Percentiles rank a stretch among this genome's conserved stretches.
Evolutionary conservation across 2,329 filamentous ascomycete genomes (phyloP).

Genomic region (Xylaria sp.): DNA sequence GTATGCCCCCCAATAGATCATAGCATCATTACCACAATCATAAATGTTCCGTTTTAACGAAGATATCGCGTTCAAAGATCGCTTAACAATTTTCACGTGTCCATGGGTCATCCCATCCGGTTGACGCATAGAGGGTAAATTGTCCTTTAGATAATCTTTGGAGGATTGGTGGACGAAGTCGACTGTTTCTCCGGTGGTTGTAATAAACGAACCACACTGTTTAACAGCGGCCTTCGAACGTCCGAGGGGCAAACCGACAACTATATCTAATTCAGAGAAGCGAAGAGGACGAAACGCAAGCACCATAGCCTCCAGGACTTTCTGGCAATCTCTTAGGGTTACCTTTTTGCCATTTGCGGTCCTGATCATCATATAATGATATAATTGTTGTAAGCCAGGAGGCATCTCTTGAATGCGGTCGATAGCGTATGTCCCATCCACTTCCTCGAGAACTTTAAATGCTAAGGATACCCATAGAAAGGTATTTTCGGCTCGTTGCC

Average conservation of each 20-base stretch:
- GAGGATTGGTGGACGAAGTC: conserved; percentile 22
- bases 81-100: background rate
- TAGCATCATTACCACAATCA: no score
- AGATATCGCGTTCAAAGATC: conserved; percentile 13
- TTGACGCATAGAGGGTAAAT: background rate
- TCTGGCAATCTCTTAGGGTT: conserved; percentile 10
- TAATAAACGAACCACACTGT: conserved; percentile 18
- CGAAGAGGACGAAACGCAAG: conserved; percentile 17
- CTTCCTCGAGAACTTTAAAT: conserved; percentile 12
- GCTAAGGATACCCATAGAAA: conserved; percentile 22
- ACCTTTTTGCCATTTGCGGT: background rate
- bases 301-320: conserved; percentile 10
- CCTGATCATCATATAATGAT: conserved; percentile 17
- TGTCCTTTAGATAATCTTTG: conserved; percentile 19
- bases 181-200: background rate
- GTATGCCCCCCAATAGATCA: background rate
- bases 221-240: background rate
- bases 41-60: conserved; percentile 13
- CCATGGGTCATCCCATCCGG: background rate
- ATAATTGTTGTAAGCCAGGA: conserved; percentile 9
- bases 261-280: conserved; percentile 6
- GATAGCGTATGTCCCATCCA: background rate
- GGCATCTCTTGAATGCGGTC: conserved; percentile 5
- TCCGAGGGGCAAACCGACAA: background rate
- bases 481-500: conserved; percentile 6